These are phyloP conservation scores for Aspergillus persii DNA, from an alignment of 2,329 filamentous ascomycete species.

Conservation along the genomic window DNA sequence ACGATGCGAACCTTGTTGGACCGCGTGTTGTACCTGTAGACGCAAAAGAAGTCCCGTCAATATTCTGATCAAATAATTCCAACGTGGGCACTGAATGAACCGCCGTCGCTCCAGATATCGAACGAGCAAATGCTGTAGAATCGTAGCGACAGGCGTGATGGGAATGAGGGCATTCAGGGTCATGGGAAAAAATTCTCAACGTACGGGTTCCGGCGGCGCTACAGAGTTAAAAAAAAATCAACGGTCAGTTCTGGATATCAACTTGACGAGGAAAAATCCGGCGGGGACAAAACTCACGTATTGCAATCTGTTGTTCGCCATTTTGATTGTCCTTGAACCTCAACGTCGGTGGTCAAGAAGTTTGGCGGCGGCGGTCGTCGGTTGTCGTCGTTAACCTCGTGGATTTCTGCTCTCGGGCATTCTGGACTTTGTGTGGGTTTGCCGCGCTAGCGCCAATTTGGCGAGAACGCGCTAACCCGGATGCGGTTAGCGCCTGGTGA, in stretches of 20 bases:
- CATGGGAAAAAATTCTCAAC: slow-evolving; percentile 42
- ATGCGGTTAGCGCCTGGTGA: slow-evolving; percentile 21
- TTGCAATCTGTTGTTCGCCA: slow-evolving; percentile 54
- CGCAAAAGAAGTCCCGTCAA: slow-evolving; percentile 30
- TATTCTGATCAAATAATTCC: slow-evolving; percentile 14
- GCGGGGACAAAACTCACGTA: slow-evolving; percentile 38
- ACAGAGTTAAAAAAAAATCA: slow-evolving; percentile 19
- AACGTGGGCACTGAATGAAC: not conserved
- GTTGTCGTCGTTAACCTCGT: slow-evolving; percentile 42
- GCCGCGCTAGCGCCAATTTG: slow-evolving; percentile 37
- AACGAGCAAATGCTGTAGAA: slow-evolving; percentile 4
- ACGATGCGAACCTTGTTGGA: slow-evolving; percentile 95
- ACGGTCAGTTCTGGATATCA: not conserved
- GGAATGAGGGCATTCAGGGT: slow-evolving; percentile 18
- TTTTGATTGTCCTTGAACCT: slow-evolving; percentile 49
- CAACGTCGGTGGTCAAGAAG: slow-evolving; percentile 41
- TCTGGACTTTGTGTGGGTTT: slow-evolving; percentile 47
- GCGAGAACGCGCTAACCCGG: slow-evolving; percentile 34
- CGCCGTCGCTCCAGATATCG: slow-evolving; percentile 13
- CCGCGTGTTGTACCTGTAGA: slow-evolving; percentile 86
- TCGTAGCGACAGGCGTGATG: slow-evolving; percentile 19
- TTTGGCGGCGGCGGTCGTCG: slow-evolving; percentile 39
- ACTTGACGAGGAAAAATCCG: not conserved
- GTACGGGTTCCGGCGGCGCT: slow-evolving; percentile 79
- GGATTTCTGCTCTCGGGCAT: slow-evolving; percentile 38